A percentile compares a stretch with the other conserved stretches of the same genome.
Evolutionary conservation across 352 stramenopile genomes (phyloP).

Genomic region (Phytophthora fragariaefolia): DNA sequence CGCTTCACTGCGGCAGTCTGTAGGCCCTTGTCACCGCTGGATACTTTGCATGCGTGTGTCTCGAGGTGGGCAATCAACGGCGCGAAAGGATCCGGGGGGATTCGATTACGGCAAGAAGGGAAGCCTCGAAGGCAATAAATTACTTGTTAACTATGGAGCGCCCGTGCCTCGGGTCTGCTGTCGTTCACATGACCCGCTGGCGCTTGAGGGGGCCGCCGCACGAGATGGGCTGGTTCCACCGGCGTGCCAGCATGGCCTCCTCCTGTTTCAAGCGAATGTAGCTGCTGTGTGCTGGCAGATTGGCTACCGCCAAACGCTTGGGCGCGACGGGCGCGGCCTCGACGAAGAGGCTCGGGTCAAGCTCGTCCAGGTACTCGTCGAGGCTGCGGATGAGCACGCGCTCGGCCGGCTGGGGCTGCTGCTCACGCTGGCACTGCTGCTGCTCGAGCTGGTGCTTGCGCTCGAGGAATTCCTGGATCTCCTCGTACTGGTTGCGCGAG

Average conservation of each 20-base stretch:
- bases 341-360: constrained; percentile 57
- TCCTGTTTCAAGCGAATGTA: constrained; percentile 53
- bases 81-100: not conserved
- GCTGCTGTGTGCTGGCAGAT: constrained; percentile 37
- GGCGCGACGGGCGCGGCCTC: constrained; percentile 5
- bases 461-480: constrained; percentile 65
- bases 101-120: constrained; percentile 27
- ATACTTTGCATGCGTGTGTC: constrained; percentile 19
- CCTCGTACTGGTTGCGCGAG: constrained; percentile 57
- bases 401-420: constrained; percentile 12
- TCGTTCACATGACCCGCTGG: constrained; percentile 43
- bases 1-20: too few species aligned
- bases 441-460: constrained; percentile 49
- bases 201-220: constrained; percentile 30
- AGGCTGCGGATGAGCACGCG: constrained; percentile 49
- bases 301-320: constrained; percentile 20
- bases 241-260: constrained; percentile 36
- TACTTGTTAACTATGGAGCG: constrained; percentile 10
- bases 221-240: constrained; percentile 31
- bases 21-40: constrained; percentile 2
- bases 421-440: constrained; percentile 25
- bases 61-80: not conserved
- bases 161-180: constrained; percentile 11
- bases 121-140: constrained; percentile 27
- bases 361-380: constrained; percentile 62